These are phyloP conservation scores for Lentinula guzmanii DNA, from an alignment of 768 basidiomycete species.

Conservation along the genomic window DNA sequence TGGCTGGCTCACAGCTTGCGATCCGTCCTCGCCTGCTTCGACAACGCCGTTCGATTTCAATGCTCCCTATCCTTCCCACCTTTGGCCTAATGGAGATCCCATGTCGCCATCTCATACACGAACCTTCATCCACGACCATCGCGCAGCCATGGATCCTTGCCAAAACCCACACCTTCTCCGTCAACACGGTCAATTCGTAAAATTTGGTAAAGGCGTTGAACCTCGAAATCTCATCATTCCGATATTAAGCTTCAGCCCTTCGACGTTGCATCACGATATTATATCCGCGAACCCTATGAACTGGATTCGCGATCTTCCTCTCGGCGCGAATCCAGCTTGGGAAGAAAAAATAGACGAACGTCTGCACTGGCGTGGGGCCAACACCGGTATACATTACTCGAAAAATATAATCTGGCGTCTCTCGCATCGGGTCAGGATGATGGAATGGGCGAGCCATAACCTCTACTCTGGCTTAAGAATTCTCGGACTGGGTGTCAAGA, in stretches of 20 bases:
- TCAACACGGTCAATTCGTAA: constrained; percentile 49
- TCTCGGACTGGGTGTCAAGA: constrained; percentile 4
- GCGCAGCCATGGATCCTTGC: constrained; percentile 44
- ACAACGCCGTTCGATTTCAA: constrained; percentile 24
- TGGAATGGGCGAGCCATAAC: constrained; percentile 35
- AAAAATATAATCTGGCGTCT: constrained; percentile 36
- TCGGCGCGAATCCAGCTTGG: constrained; percentile 55
- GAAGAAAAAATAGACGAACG: constrained; percentile 56
- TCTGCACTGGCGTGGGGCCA: constrained; percentile 69
- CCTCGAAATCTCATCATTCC: constrained; percentile 40
- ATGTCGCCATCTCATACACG: constrained; percentile 16
- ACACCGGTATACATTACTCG: constrained; percentile 54
- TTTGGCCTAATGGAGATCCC: constrained; percentile 6
- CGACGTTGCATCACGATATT: constrained; percentile 50
- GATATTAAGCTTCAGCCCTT: constrained; percentile 46
- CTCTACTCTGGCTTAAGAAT: not conserved
- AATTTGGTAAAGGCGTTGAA: constrained; percentile 37
- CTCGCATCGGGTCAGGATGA: constrained; percentile 44
- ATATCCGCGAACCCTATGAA: constrained; percentile 40
- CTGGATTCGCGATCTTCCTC: constrained; percentile 37
- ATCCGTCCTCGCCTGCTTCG: constrained; percentile 3
- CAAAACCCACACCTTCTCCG: constrained; percentile 36
- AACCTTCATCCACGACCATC: constrained; percentile 47
- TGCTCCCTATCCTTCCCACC: constrained; percentile 23
- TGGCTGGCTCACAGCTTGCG: constrained; percentile 12